Conservation (phyloP, 371 early-diverging fungal species). For the Chytridiales sp. region DNA sequence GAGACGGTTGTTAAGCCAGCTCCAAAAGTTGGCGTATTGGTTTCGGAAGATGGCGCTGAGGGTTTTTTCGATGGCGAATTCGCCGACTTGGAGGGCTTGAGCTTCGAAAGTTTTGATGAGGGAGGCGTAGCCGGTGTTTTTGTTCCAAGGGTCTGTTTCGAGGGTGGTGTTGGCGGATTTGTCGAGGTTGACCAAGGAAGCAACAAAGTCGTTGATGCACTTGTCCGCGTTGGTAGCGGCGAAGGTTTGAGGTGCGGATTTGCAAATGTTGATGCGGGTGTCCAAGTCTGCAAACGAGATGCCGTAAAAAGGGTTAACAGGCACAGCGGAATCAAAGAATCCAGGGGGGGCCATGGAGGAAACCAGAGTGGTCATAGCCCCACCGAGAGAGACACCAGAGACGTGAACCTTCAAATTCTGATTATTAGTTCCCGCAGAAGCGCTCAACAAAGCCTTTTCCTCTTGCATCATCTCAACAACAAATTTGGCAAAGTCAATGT, state of each 20-base stretch:
- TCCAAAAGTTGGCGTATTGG: neutral
- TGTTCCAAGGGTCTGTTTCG: too few species aligned
- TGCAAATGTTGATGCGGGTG: constrained; percentile 4
- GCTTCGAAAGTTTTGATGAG: neutral
- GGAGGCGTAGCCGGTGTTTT: neutral
- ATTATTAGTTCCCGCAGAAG: neutral
- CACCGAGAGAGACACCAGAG: constrained; percentile 6
- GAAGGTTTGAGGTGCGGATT: neutral
- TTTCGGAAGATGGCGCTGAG: constrained; percentile 4
- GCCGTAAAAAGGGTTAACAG: constrained; percentile 8
- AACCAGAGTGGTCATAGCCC: neutral
- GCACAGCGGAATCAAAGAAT: neutral
- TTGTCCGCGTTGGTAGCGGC: constrained; percentile 3
- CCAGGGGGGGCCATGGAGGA: neutral
- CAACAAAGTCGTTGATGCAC: neutral
- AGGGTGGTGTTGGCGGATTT: neutral
- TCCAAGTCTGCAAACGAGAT: neutral
- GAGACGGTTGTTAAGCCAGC: neutral
- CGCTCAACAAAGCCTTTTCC: neutral
- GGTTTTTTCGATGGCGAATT: neutral
- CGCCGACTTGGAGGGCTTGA: neutral
- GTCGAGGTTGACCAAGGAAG: neutral
- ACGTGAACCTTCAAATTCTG: neutral
- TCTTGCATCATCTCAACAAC: constrained; percentile 9
- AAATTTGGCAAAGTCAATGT: constrained; percentile 8